Evolutionary conservation across 495 filamentous ascomycete species (phyloP), one percentile per base, ranked within the genome.

Genomic region (Podospora conica): DNA sequence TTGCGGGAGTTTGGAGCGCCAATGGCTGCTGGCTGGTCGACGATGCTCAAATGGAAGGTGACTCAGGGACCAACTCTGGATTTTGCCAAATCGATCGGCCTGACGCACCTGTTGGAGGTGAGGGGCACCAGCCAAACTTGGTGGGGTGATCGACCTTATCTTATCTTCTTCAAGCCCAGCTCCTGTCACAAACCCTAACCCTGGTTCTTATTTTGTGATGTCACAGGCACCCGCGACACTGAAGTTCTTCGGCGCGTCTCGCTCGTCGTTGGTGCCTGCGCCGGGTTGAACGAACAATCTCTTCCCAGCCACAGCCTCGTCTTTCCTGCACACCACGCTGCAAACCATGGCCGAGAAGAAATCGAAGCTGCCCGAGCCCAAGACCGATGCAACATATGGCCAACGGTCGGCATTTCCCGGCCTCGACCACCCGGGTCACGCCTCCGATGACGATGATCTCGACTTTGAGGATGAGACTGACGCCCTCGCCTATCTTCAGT

Each of bases 381-480:
- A 68, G 56, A 80, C 86, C 58, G 84, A 94, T 70, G 84, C 85
- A 3, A 81, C 85, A 10, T 93, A 87, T 69, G 91, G 92, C 56
- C 92, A 95, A 71, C 87, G 87, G 66, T 81, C 86, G 68, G 90
- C 86, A 21, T 92, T 96, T 69, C 91, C 91, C 0, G 87, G 89
- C 25, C 77, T 91, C n/a, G 89, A 91, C 54, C 80, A 81, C 28
- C 73, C 77, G 12, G 72, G 70, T 12, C 73, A 78, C 3, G 65
- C 74, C 6, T 70, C 61, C 2, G 82, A 77, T 48, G 40, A 48
- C 53, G 82, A 83, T 60, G 81, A 83, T n/a, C 68, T 85, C 0
- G 83, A 83, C 53, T 87, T 81, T 40, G 86, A 86, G 59, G 84
- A 86, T 24, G 79, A 82, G 33, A 70, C 74, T 9, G 84, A 91